phyloP scores from a whole-genome alignment of 2,329 filamentous ascomycete genomes.

The Pleoardoris graminearum region DNA sequence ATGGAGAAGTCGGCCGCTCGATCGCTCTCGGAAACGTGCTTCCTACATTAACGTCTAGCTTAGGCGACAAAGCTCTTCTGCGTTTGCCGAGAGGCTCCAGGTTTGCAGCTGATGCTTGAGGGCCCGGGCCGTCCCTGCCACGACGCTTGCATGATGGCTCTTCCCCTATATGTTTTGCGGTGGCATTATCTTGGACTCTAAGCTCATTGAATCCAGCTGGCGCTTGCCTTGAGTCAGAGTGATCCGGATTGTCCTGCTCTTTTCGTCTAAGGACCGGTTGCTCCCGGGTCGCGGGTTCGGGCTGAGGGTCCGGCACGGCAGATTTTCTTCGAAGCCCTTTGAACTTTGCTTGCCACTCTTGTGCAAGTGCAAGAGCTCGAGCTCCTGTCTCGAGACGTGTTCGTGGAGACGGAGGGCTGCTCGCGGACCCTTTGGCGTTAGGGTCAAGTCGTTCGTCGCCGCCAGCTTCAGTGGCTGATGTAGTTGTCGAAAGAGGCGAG shows the following conservation, averaged over 20 bases:
- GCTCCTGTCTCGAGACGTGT: background rate
- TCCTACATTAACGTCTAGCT: too few species aligned
- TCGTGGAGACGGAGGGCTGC: background rate
- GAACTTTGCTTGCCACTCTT: constrained; percentile 2
- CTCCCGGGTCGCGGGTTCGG: background rate
- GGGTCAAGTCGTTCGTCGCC: background rate
- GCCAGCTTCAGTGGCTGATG: background rate
- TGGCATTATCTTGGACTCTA: too few species aligned
- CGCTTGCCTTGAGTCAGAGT: too few species aligned
- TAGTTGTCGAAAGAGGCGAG: background rate
- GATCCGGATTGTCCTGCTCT: background rate
- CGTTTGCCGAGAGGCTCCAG: background rate
- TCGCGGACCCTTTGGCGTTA: too few species aligned
- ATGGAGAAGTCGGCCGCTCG: background rate
- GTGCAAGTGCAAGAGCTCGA: background rate
- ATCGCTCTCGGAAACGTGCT: background rate
- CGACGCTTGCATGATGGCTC: background rate
- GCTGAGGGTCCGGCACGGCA: too few species aligned
- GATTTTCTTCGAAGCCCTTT: background rate
- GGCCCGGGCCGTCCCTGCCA: background rate
- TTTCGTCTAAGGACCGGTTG: background rate
- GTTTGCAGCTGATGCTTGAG: background rate
- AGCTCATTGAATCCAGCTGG: background rate
- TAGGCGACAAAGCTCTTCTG: background rate
- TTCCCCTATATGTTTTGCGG: background rate